Conservation (phyloP, 768 basidiomycete genomes). For the Amanita jacksonii region DNA sequence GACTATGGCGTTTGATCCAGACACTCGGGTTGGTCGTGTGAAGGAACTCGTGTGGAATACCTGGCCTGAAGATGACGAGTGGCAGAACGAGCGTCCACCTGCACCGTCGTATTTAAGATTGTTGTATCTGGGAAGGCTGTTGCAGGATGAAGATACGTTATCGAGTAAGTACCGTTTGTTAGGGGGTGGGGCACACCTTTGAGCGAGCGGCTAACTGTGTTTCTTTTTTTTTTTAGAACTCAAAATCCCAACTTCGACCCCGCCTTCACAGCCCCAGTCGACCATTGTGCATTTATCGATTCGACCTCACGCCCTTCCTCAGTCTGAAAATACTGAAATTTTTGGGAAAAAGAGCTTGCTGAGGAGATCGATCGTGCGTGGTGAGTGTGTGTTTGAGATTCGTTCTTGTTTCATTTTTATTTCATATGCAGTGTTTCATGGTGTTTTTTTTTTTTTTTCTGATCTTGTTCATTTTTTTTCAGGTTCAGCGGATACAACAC, state of each 20-base stretch:
- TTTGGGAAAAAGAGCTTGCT: constrained; percentile 38
- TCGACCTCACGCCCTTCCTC: constrained; percentile 40
- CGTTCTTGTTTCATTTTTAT: not conserved
- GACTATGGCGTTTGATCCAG: constrained; percentile 68
- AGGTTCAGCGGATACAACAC: not conserved
- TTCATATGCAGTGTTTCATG: not conserved
- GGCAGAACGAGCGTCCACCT: constrained; percentile 72
- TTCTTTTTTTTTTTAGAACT: constrained; percentile 21
- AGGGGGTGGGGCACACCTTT: too few species aligned
- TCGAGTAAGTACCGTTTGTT: constrained; percentile 33
- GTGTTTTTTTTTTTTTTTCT: not conserved
- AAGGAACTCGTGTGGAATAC: constrained; percentile 81
- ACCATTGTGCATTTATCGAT: constrained; percentile 76
- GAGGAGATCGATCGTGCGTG: constrained; percentile 19
- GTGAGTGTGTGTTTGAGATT: constrained; percentile 15
- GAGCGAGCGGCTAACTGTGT: too few species aligned
- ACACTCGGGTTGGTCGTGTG: constrained; percentile 64
- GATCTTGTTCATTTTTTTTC: not conserved
- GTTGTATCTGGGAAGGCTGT: constrained; percentile 66
- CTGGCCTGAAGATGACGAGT: constrained; percentile 61
- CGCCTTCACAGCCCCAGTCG: constrained; percentile 20
- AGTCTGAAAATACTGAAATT: constrained; percentile 36
- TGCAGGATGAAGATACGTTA: constrained; percentile 79
- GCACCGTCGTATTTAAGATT: constrained; percentile 70
- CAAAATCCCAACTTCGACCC: constrained; percentile 28